phyloP scores from a whole-genome alignment of 306 rosid species.

The Erythrophleum fordii region DNA sequence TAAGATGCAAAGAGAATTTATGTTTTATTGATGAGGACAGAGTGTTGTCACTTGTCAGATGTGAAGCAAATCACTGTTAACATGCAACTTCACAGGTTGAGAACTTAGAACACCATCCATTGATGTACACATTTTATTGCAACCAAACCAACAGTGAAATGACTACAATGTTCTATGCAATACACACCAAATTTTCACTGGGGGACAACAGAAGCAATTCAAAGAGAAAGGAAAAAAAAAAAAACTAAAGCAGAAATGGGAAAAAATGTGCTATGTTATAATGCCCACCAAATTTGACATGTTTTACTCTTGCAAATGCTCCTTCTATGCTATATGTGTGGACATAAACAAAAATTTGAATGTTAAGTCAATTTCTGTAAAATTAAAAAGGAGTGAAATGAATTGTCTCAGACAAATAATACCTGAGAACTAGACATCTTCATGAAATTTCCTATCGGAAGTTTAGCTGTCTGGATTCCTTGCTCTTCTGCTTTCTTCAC shows the following conservation, averaged over 20 bases:
- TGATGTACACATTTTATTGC: not conserved
- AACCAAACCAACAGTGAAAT: not conserved
- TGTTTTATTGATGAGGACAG: not conserved
- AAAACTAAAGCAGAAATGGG: not conserved
- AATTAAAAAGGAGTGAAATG: not conserved
- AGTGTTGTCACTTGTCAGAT: not conserved
- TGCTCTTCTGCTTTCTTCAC: slow-evolving; percentile 88
- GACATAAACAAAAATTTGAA: not conserved
- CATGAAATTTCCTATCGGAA: slow-evolving; percentile 81
- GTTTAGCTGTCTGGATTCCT: slow-evolving; percentile 90
- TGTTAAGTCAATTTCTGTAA: not conserved
- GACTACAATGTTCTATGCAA: not conserved
- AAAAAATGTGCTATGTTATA: not conserved
- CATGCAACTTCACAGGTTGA: slow-evolving; percentile 19
- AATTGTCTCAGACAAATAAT: slow-evolving; percentile 34
- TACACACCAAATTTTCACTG: not conserved
- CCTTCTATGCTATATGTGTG: not conserved
- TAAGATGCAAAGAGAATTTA: slow-evolving; percentile 1
- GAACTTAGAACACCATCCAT: slow-evolving; percentile 3
- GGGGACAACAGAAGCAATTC: not conserved
- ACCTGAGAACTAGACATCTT: slow-evolving; percentile 96
- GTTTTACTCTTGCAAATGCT: not conserved
- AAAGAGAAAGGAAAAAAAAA: not conserved
- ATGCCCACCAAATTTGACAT: not conserved
- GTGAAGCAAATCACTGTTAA: slow-evolving; percentile 9